Percentiles rank a stretch among this genome's conserved stretches.
These are phyloP conservation scores for Trichoderma harzianum DNA, from an alignment of 2,329 filamentous ascomycete species.

Conservation along the genomic window DNA sequence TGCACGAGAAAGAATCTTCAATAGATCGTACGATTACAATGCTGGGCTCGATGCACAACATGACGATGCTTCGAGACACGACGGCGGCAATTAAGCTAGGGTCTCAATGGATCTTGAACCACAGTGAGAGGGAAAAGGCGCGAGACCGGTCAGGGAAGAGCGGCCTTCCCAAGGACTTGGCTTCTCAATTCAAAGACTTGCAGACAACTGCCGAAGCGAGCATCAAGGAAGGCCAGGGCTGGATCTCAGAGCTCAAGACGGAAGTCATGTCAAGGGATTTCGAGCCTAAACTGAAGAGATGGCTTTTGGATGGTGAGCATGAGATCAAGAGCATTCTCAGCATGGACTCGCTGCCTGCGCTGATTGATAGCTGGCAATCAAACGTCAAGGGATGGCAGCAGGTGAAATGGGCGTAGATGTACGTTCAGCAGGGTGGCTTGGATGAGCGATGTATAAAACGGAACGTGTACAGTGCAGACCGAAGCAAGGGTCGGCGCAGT, in stretches of 20 bases:
- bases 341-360: slow-evolving; percentile 25
- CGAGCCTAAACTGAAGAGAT: slow-evolving; percentile 24
- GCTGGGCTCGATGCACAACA: slow-evolving; percentile 35
- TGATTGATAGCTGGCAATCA: slow-evolving; percentile 35
- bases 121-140: slow-evolving; percentile 40
- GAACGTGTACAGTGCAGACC: neutral
- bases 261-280: slow-evolving; percentile 23
- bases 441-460: neutral
- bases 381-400: slow-evolving; percentile 36
- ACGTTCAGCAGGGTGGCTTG: neutral
- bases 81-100: slow-evolving; percentile 33
- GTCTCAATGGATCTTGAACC: slow-evolving; percentile 34
- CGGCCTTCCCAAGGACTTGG: slow-evolving; percentile 37
- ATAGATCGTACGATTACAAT: slow-evolving; percentile 23
- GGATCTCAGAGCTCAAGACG: slow-evolving; percentile 30
- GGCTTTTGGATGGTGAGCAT: slow-evolving; percentile 28
- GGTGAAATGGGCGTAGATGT: slow-evolving; percentile 32
- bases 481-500: neutral
- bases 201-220: slow-evolving; percentile 29
- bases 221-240: slow-evolving; percentile 33
- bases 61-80: slow-evolving; percentile 39
- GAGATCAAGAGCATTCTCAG: slow-evolving; percentile 28
- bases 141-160: slow-evolving; percentile 39
- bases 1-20: slow-evolving; percentile 14
- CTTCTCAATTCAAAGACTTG: slow-evolving; percentile 34